Evolutionary conservation across 2,329 filamentous ascomycete genomes (phyloP).

Genomic region (Sarocladiaceae sp.): DNA sequence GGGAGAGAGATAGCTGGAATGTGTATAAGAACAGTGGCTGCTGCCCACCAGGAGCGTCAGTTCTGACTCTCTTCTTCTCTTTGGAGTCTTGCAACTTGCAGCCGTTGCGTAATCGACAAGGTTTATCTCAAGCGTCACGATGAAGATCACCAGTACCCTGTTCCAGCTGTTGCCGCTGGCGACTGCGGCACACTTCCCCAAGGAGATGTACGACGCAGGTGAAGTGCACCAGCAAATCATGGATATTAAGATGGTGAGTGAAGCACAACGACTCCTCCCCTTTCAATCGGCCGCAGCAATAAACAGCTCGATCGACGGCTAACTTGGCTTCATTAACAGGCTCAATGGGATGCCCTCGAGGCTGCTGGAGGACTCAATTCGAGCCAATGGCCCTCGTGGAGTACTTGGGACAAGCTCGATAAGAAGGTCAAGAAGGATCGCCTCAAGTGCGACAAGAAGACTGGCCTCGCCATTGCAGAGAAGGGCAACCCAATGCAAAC

Average conservation of each 20-base stretch:
- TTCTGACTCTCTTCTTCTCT: neutral
- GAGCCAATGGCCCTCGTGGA: slow-evolving; percentile 12
- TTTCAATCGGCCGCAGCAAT: neutral
- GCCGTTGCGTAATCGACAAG: neutral
- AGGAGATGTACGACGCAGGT: slow-evolving; percentile 13
- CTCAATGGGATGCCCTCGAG: slow-evolving; percentile 15
- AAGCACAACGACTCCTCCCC: neutral
- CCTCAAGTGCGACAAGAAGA: slow-evolving; percentile 12
- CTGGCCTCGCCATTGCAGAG: slow-evolving; percentile 12
- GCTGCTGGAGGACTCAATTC: slow-evolving; percentile 12
- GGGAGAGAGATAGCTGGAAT: too few species aligned
- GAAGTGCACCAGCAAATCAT: slow-evolving; percentile 14
- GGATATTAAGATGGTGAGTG: slow-evolving; percentile 12
- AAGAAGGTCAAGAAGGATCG: slow-evolving; percentile 11
- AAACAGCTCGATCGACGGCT: neutral
- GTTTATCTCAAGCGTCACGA: slow-evolving; percentile 8
- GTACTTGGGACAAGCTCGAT: slow-evolving; percentile 13
- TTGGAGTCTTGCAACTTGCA: too few species aligned
- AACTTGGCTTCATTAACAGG: slow-evolving; percentile 5
- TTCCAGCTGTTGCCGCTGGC: slow-evolving; percentile 12
- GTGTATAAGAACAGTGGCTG: too few species aligned
- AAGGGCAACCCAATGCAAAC: slow-evolving; percentile 15
- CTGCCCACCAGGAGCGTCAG: neutral
- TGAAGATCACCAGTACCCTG: slow-evolving; percentile 11
- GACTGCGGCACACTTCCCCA: slow-evolving; percentile 11